Conservation (phyloP, 2,329 filamentous ascomycete genomes). For the Ilyonectria robusta region DNA sequence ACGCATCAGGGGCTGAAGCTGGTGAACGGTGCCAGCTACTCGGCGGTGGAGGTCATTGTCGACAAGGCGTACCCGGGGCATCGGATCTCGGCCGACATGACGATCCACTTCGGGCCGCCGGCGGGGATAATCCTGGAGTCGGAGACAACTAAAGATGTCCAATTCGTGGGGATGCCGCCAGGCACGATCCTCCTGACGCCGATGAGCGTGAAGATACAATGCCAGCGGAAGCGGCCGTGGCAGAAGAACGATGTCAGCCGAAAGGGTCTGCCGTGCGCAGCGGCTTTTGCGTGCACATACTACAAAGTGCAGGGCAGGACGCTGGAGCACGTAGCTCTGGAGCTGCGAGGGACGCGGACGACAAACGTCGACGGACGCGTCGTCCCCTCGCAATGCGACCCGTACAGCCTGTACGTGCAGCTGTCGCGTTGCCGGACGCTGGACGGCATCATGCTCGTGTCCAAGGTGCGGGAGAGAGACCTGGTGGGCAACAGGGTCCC, state of each 20-base stretch:
- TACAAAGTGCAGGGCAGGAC: neutral
- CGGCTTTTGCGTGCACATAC: slow-evolving; percentile 3
- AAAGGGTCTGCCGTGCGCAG: neutral
- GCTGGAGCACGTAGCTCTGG: too few relatives aligned
- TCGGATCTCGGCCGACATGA: neutral
- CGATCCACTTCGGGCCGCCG: slow-evolving; percentile 18
- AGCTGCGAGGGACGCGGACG: too few relatives aligned
- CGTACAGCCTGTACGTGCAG: too few relatives aligned
- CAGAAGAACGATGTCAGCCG: slow-evolving; percentile 5
- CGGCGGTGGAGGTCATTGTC: neutral
- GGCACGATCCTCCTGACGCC: too few relatives aligned
- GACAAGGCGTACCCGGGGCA: slow-evolving; percentile 1
- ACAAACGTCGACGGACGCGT: too few relatives aligned
- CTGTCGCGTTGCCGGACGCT: too few relatives aligned
- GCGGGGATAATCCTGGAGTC: slow-evolving; percentile 9
- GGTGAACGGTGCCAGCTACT: slow-evolving; percentile 12
- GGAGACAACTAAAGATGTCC: neutral
- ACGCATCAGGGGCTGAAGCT: slow-evolving; percentile 18
- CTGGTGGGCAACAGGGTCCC: neutral
- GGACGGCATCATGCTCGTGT: too few relatives aligned
- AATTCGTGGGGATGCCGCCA: slow-evolving; percentile 6
- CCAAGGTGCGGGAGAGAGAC: neutral
- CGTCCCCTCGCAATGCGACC: too few relatives aligned
- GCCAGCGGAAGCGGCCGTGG: slow-evolving; percentile 5
- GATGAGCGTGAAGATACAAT: neutral